A percentile compares a stretch with the other conserved stretches of the same genome.
phyloP scores from a whole-genome alignment of 768 basidiomycete genomes.

The Piloderma croceum region DNA sequence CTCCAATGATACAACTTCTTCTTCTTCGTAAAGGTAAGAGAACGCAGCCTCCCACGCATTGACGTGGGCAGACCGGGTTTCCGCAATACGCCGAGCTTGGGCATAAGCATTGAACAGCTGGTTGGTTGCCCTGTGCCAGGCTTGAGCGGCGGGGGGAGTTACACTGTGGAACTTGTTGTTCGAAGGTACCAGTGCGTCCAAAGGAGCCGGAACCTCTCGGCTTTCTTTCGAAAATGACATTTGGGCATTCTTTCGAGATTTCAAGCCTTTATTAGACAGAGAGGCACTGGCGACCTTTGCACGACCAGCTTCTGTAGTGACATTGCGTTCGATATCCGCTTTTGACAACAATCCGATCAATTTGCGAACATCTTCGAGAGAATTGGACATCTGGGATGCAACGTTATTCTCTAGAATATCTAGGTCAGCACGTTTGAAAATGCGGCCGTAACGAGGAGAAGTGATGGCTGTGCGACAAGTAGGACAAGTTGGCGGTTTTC shows the following conservation, averaged over 20 bases:
- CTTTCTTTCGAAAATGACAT: slow-evolving; percentile 1
- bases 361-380: slow-evolving; percentile 29
- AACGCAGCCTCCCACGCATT: slow-evolving; percentile 59
- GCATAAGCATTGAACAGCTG: slow-evolving; percentile 36
- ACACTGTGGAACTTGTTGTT: slow-evolving; percentile 24
- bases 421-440: slow-evolving; percentile 56
- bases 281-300: slow-evolving; percentile 2
- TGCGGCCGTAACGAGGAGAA: slow-evolving; percentile 53
- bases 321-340: slow-evolving; percentile 9
- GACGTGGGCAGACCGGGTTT: slow-evolving; percentile 48
- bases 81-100: slow-evolving; percentile 34
- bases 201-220: slow-evolving; percentile 19
- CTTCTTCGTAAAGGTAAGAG: slow-evolving; percentile 44
- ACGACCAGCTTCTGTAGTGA: slow-evolving; percentile 16
- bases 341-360: slow-evolving; percentile 17
- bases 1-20: slow-evolving; percentile 29
- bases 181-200: slow-evolving; percentile 23
- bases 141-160: slow-evolving; percentile 22
- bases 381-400: slow-evolving; percentile 43
- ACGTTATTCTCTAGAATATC: slow-evolving; percentile 65
- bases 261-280: slow-evolving; percentile 3
- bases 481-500: slow-evolving; percentile 50
- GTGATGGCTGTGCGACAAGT: slow-evolving; percentile 55
- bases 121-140: slow-evolving; percentile 37
- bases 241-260: slow-evolving; percentile 7